A percentile compares a stretch with the other conserved stretches of the same genome.
These are phyloP conservation scores for Lagenidium sp. DNA, from an alignment of 352 stramenopile species.

Conservation along the genomic window DNA sequence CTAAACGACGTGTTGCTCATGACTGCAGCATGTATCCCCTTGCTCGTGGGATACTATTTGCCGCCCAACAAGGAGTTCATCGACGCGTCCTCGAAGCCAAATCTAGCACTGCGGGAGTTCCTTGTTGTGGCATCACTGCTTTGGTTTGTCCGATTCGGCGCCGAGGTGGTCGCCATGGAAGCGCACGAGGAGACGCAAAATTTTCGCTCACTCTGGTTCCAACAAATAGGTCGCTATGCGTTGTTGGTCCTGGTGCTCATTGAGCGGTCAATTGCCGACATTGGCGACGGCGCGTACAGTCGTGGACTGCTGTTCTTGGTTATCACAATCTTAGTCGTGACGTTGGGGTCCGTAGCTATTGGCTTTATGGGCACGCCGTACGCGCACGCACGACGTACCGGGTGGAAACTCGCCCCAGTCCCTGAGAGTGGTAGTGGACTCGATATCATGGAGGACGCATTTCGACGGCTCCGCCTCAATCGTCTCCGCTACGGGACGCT, in stretches of 20 bases:
- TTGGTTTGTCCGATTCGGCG: background rate
- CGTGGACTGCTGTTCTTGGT: background rate
- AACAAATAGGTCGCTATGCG: background rate
- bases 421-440: too few species aligned
- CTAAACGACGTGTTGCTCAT: background rate
- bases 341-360: background rate
- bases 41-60: background rate
- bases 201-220: background rate
- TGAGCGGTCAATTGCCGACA: background rate
- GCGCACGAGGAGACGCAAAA: background rate
- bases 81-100: background rate
- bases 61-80: constrained; percentile 1
- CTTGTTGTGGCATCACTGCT: background rate
- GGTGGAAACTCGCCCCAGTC: too few species aligned
- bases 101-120: background rate
- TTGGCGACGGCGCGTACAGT: background rate
- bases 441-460: background rate
- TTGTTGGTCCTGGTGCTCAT: background rate
- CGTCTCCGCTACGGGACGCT: background rate
- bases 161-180: background rate
- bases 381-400: too few species aligned
- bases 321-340: background rate
- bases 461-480: background rate
- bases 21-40: background rate
- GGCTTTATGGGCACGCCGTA: too few species aligned